A percentile compares a stretch with the other conserved stretches of the same genome.
Conservation (phyloP, 345 rosid species). For the Conringia planisiliqua region DNA sequence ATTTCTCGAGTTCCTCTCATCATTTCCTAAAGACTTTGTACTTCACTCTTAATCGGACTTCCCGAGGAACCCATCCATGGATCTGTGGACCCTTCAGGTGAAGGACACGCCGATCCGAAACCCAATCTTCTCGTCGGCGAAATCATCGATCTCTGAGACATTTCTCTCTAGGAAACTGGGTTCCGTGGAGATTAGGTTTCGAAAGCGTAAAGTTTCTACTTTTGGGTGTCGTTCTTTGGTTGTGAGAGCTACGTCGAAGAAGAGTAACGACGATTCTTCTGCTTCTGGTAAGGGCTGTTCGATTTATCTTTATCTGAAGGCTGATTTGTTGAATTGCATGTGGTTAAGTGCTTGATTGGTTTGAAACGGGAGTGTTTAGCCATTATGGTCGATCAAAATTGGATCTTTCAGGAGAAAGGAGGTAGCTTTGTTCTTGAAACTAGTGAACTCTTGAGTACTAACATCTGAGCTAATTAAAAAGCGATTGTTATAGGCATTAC, state of each 20-base stretch:
- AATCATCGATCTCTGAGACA: conserved; percentile 13
- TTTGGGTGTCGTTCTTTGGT: conserved; percentile 35
- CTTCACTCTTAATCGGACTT: conserved; percentile 7
- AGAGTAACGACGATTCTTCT: conserved; percentile 47
- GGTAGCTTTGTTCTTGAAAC: neutral
- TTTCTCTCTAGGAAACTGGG: neutral
- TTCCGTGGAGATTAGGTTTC: conserved; percentile 41
- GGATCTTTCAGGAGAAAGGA: neutral
- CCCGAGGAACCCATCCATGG: conserved; percentile 4
- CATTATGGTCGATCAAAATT: neutral
- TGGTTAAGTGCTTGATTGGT: neutral
- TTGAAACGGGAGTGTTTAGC: neutral
- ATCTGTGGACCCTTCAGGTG: conserved; percentile 27
- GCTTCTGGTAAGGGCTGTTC: conserved; percentile 36
- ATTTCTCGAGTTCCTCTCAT: conserved; percentile 12
- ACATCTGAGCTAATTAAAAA: neutral
- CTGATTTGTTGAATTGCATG: neutral
- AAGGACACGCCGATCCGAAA: conserved; percentile 31
- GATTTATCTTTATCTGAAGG: neutral
- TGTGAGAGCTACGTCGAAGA: conserved; percentile 58
- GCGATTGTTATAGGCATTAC: neutral
- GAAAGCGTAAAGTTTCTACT: conserved; percentile 34
- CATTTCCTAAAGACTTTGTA: neutral
- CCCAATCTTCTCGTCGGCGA: conserved; percentile 19
- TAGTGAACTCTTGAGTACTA: neutral